Percentiles rank a stretch among this genome's conserved stretches.
Evolutionary conservation across 1,284 basidiomycete genomes (phyloP).

Genomic region (Pyrrhoderma lamaoense): DNA sequence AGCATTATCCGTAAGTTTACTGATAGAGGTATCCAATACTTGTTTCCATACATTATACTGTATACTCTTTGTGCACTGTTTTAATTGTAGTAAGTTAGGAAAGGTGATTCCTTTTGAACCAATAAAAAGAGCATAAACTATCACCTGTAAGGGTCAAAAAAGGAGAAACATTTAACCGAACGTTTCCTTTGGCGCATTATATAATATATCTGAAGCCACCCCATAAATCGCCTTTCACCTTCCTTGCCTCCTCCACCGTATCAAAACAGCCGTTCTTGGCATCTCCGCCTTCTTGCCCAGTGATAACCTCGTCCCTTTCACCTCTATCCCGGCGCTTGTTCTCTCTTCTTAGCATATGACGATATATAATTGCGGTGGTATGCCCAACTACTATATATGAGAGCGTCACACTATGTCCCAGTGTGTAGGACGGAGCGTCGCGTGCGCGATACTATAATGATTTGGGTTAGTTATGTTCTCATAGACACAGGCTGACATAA

Average conservation of each 20-base stretch:
- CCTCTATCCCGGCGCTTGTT: constrained; percentile 39
- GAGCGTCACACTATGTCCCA: constrained; percentile 45
- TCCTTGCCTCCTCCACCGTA: constrained; percentile 43
- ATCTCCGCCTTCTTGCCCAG: constrained; percentile 11
- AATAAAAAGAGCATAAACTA: no score
- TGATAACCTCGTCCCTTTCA: constrained; percentile 41
- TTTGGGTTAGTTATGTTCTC: constrained; percentile 13
- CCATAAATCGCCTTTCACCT: constrained; percentile 52
- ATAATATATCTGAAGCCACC: constrained; percentile 48
- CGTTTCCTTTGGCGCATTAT: constrained; percentile 12
- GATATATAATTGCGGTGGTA: constrained; percentile 33
- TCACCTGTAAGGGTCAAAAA: no score
- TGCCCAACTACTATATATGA: constrained; percentile 43
- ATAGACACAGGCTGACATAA: constrained; percentile 15
- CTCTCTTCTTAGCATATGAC: constrained; percentile 32
- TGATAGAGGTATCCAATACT: no score
- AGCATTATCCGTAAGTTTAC: no score
- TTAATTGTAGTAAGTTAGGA: no score
- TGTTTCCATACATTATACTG: no score
- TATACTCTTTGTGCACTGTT: no score
- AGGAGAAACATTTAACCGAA: no score
- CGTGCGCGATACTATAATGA: constrained; percentile 28
- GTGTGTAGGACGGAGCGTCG: constrained; percentile 39
- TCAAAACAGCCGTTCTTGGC: constrained; percentile 32
- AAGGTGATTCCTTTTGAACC: no score